These are phyloP conservation scores for Rhynchosporium secalis DNA, from an alignment of 2,329 filamentous ascomycete genomes.

Conservation along the genomic window DNA sequence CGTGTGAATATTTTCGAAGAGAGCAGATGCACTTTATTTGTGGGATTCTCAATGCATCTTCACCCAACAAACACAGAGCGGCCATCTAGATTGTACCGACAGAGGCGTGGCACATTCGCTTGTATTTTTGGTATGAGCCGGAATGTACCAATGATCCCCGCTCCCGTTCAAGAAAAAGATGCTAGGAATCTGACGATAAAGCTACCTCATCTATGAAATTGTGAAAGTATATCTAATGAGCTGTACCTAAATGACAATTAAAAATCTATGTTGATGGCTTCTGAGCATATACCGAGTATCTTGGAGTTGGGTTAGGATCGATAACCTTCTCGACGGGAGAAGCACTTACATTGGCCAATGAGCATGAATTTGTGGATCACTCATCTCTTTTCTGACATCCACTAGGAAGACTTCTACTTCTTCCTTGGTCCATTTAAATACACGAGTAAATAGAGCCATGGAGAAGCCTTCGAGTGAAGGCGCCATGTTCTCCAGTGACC, in stretches of 20 bases:
- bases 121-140: background rate
- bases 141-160: background rate
- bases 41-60: background rate
- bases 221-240: too few species aligned
- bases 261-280: background rate
- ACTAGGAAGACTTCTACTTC: conserved; percentile 21
- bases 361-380: conserved; percentile 20
- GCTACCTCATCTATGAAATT: background rate
- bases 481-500: conserved; percentile 27
- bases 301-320: background rate
- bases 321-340: background rate
- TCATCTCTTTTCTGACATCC: conserved; percentile 22
- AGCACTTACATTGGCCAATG: conserved; percentile 22
- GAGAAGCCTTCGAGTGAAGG: conserved; percentile 24
- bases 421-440: conserved; percentile 23
- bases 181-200: background rate
- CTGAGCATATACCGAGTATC: conserved; percentile 13
- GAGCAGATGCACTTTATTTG: background rate
- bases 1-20: background rate
- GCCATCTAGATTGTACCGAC: background rate
- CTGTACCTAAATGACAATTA: too few species aligned
- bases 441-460: conserved; percentile 29
- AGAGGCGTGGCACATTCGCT: background rate
- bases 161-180: background rate
- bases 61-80: background rate